A percentile compares a stretch with the other conserved stretches of the same genome.
Conservation (phyloP, 2,329 filamentous ascomycete genomes). For the Stenocarpella maydis region DNA sequence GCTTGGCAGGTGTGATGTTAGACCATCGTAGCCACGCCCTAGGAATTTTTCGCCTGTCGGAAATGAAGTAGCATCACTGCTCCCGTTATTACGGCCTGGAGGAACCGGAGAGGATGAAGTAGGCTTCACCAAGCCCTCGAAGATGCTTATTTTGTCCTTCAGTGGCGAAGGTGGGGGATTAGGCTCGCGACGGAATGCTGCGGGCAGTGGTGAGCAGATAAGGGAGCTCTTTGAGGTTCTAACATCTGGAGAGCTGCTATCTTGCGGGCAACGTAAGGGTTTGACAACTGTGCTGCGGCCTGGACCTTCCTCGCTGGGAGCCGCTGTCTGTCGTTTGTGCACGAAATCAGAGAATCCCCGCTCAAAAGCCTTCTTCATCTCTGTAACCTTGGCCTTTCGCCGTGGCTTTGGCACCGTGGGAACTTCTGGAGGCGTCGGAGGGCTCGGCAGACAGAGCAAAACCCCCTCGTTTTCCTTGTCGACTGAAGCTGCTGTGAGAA, state of each 20-base stretch:
- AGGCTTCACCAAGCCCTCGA: constrained; percentile 30
- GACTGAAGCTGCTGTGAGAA: too few relatives aligned
- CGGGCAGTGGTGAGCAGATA: constrained; percentile 11
- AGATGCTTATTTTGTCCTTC: constrained; percentile 29
- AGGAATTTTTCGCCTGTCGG: background rate
- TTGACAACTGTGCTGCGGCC: background rate
- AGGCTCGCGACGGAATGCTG: constrained; percentile 11
- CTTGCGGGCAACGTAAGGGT: background rate
- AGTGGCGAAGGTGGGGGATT: background rate
- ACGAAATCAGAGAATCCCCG: background rate
- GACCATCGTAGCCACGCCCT: background rate
- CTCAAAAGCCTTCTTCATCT: background rate
- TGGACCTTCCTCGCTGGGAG: background rate
- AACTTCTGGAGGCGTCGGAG: background rate
- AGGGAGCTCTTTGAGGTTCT: background rate
- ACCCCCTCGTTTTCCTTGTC: too few relatives aligned
- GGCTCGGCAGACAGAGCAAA: too few relatives aligned
- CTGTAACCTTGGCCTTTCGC: background rate
- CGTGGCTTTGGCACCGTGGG: background rate
- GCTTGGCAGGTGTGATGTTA: background rate
- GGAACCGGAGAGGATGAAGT: background rate
- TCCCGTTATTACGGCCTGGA: background rate
- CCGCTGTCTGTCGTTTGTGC: background rate
- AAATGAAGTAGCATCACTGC: background rate
- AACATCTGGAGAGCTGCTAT: background rate